phyloP scores from a whole-genome alignment of 495 filamentous ascomycete genomes.

The Neurospora sp. region DNA sequence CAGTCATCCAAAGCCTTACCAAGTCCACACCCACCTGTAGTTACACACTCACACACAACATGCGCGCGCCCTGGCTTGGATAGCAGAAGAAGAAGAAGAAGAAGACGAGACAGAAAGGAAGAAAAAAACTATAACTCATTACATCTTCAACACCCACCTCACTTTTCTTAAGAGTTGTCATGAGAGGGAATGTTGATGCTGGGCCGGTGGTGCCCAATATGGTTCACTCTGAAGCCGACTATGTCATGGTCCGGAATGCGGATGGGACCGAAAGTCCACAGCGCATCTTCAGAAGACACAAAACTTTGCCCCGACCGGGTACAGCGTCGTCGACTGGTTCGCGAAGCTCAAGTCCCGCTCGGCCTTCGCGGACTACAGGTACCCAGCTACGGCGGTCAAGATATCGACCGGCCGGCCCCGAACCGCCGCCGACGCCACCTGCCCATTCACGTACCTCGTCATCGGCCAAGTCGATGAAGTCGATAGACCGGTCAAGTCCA shows the following conservation, averaged over 20 bases:
- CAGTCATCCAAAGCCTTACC: neutral
- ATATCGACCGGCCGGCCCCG: slow-evolving; percentile 18
- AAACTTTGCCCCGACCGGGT: slow-evolving; percentile 41
- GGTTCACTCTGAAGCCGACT: slow-evolving; percentile 14
- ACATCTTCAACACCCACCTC: neutral
- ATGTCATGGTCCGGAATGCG: slow-evolving; percentile 6
- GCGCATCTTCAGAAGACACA: slow-evolving; percentile 44
- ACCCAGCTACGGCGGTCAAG: slow-evolving; percentile 14
- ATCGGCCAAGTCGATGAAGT: slow-evolving; percentile 29
- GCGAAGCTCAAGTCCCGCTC: slow-evolving; percentile 10
- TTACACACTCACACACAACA: neutral
- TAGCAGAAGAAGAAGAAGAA: neutral
- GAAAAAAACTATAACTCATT: neutral
- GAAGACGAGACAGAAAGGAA: neutral
- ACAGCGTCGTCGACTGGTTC: slow-evolving; percentile 18
- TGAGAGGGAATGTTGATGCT: slow-evolving; percentile 6
- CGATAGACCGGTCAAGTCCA: slow-evolving; percentile 24
- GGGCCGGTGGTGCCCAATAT: slow-evolving; percentile 12
- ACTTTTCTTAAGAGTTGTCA: neutral
- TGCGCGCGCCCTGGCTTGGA: neutral
- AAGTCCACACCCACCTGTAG: neutral
- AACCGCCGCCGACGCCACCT: slow-evolving; percentile 44
- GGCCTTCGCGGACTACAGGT: slow-evolving; percentile 14
- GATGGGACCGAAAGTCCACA: slow-evolving; percentile 14
- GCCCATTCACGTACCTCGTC: slow-evolving; percentile 44